A percentile compares a stretch with the other conserved stretches of the same genome.
Evolutionary conservation across 257 asterid genomes (phyloP).

Genomic region (Craterostigma plantagineum): DNA sequence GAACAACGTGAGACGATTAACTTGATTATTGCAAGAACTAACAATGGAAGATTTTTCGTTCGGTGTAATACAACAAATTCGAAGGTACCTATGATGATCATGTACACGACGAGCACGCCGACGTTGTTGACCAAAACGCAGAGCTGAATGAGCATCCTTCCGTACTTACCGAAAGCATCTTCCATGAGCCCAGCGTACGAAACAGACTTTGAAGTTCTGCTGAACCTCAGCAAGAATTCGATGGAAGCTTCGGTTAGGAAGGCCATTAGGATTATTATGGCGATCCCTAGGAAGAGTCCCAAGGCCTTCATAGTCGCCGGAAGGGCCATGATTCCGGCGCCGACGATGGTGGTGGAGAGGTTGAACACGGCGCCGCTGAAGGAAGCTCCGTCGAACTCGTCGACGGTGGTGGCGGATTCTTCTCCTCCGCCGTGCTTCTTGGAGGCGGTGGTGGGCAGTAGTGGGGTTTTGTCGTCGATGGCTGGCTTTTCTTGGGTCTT

Average conservation of each 20-base stretch:
- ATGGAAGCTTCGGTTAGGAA: conserved; percentile 82
- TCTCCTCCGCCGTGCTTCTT: conserved; percentile 38
- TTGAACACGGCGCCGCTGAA: conserved; percentile 97
- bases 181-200: conserved; percentile 93
- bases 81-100: conserved; percentile 83
- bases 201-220: conserved; percentile 45
- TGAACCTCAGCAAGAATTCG: conserved; percentile 69
- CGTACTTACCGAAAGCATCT: conserved; percentile 73
- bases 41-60: too few species aligned
- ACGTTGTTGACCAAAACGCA: conserved; percentile 70
- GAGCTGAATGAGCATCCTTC: conserved; percentile 73
- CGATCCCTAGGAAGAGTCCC: conserved; percentile 77
- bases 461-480: conserved; percentile 66
- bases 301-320: conserved; percentile 94
- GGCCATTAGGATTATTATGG: conserved; percentile 65
- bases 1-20: too few species aligned
- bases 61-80: too few species aligned
- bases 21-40: too few species aligned
- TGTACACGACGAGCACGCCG: conserved; percentile 91
- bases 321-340: conserved; percentile 98
- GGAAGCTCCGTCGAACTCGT: conserved; percentile 93
- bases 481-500: conserved; percentile 28
- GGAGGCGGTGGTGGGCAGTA: conserved; percentile 72
- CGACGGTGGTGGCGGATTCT: too few species aligned
- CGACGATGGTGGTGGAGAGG: conserved; percentile 83